Evolutionary conservation across 257 asterid genomes (phyloP), one percentile per base, ranked within the genome.

Genomic region (Lycium ferocissimum): DNA sequence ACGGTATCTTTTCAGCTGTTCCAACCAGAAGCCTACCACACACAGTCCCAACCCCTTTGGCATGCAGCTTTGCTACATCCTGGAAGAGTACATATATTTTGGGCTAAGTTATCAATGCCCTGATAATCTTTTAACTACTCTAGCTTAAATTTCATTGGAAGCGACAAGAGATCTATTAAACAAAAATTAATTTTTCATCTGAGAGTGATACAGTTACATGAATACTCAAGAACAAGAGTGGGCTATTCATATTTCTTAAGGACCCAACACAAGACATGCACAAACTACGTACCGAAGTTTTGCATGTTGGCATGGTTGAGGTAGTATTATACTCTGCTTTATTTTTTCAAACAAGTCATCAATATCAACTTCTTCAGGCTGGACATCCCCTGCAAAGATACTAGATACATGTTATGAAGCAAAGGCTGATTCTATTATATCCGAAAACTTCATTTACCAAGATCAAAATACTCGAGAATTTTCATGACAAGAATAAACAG

Each of bases 1-100:
- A 83, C n/a, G 98, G 96, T 73, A 96, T 91, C 89, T 91, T 94
- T 90, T 94, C 98, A 2, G 98, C 93, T 66, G 98, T 96, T 87
- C 99, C 99, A 63, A 93, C 83, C 83, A 90, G 92, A 76, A 96
- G 87, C 90, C 92, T 91, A 65, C 99, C 98, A 40, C 56, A 18
- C 82, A 94, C 90, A 12, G 85, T 83, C 56, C 98, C 98, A 73
- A 92, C 86, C 79, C 97, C 99, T 86, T 93, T 92, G 9, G 99
- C 98, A 5, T 83, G 87, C 91, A 96, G 84, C 76, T 88, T 93
- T 70, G 45, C 45, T 40, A 40, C 45, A 40, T 40, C 6, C 45
- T 40, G 45, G 0, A 40, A 40, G 6, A 2, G 6, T 40, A 40
- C 45, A 79, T 2, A 54, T 22, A 9, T 22, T 9, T 62, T 20